These are phyloP conservation scores for Scenedesmus sp. DNA, from an alignment of 163 green algal genomes.

Conservation along the genomic window DNA sequence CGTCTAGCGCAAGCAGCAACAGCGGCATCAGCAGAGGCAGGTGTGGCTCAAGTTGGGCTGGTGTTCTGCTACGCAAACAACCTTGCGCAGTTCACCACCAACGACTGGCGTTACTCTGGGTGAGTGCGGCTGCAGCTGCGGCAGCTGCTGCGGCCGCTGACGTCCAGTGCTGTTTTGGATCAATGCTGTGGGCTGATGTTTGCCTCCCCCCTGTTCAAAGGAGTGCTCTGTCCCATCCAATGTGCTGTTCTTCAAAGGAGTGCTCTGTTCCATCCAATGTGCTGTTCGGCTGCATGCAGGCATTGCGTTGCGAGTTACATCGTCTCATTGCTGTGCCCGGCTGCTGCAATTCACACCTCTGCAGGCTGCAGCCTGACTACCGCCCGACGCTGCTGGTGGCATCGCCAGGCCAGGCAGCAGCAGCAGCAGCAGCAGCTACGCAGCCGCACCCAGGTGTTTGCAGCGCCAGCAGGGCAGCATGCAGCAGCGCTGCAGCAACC, in stretches of 20 bases:
- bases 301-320: background rate
- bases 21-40: background rate
- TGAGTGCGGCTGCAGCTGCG: background rate
- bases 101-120: background rate
- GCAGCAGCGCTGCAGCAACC: background rate
- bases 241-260: background rate
- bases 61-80: constrained; percentile 42
- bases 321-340: background rate
- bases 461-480: background rate
- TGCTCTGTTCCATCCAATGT: background rate
- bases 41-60: background rate
- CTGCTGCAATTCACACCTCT: background rate
- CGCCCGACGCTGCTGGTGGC: background rate
- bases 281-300: background rate
- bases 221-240: background rate
- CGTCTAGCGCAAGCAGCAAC: background rate
- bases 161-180: background rate
- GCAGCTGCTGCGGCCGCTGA: background rate
- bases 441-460: background rate
- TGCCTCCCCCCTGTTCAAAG: background rate
- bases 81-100: background rate
- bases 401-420: background rate
- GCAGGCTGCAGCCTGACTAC: constrained; percentile 8
- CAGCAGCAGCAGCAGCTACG: background rate
- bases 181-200: background rate